phyloP scores from a whole-genome alignment of 805 yeast species.

The Candida xiaguanensis region DNA sequence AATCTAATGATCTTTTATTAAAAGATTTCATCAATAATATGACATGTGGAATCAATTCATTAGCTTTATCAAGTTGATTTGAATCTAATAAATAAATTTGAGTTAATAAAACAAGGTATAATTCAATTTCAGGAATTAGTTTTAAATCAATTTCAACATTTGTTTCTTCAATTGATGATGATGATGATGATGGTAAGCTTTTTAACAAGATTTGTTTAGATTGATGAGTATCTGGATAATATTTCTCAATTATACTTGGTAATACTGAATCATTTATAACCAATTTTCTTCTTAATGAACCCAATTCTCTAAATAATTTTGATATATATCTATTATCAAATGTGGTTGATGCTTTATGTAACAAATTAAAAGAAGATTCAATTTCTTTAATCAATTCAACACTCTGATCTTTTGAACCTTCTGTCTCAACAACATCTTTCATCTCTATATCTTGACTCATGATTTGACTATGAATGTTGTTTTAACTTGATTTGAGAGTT shows the following conservation, averaged over 20 bases:
- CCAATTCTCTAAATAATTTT: constrained; percentile 80
- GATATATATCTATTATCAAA: constrained; percentile 86
- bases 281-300: constrained; percentile 65
- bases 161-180: background rate
- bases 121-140: constrained; percentile 72
- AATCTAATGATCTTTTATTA: constrained; percentile 81
- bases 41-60: constrained; percentile 50
- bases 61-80: constrained; percentile 45
- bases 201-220: constrained; percentile 37
- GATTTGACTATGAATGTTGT: background rate
- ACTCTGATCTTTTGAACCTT: background rate
- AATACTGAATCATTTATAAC: constrained; percentile 44
- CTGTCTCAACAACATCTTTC: constrained; percentile 8
- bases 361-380: constrained; percentile 42
- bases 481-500: background rate
- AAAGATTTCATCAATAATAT: constrained; percentile 55
- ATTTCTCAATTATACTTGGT: constrained; percentile 46
- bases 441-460: constrained; percentile 9
- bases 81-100: constrained; percentile 74
- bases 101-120: constrained; percentile 72
- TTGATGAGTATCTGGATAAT: constrained; percentile 51
- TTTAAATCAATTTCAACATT: constrained; percentile 23
- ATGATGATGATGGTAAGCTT: constrained; percentile 22
- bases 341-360: constrained; percentile 61
- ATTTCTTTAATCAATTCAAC: constrained; percentile 28